Conservation (phyloP, 192 early-diverging fungal genomes). For the Chytriomyces confervae region DNA sequence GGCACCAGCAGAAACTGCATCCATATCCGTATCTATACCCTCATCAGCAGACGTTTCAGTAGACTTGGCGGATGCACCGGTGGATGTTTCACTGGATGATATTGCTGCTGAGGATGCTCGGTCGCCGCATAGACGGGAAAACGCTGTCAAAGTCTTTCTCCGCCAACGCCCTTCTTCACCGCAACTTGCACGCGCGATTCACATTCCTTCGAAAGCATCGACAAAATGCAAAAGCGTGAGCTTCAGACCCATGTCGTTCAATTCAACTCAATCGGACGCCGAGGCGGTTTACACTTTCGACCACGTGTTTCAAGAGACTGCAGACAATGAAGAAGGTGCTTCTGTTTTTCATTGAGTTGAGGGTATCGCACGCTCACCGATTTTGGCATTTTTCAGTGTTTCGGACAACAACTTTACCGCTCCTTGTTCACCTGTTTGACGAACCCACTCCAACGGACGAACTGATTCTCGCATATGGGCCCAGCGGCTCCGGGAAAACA, state of each 20-base stretch:
- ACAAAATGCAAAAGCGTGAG: not conserved
- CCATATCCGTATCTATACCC: too few relatives aligned
- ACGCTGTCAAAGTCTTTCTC: conserved; percentile 16
- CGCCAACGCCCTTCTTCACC: conserved; percentile 17
- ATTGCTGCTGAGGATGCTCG: too few relatives aligned
- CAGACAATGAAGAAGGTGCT: conserved; percentile 20
- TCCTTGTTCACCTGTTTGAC: conserved; percentile 20
- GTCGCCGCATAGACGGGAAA: too few relatives aligned
- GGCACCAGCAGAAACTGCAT: too few relatives aligned
- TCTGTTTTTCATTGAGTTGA: not conserved
- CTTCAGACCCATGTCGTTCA: not conserved
- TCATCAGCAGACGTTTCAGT: too few relatives aligned
- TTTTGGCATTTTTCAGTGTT: conserved; percentile 12
- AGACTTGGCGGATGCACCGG: too few relatives aligned
- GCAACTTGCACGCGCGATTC: conserved; percentile 11
- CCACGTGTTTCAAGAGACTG: conserved; percentile 32
- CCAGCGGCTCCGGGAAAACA: conserved; percentile 35
- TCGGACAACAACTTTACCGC: conserved; percentile 18
- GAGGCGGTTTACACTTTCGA: conserved; percentile 27
- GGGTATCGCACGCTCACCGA: not conserved
- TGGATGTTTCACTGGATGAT: too few relatives aligned
- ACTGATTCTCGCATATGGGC: conserved; percentile 38
- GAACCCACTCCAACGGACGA: conserved; percentile 2
- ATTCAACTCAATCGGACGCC: not conserved
- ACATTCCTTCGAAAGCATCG: not conserved